These are phyloP conservation scores for Hibiscus syriacus DNA, from an alignment of 345 rosid species.

Conservation along the genomic window DNA sequence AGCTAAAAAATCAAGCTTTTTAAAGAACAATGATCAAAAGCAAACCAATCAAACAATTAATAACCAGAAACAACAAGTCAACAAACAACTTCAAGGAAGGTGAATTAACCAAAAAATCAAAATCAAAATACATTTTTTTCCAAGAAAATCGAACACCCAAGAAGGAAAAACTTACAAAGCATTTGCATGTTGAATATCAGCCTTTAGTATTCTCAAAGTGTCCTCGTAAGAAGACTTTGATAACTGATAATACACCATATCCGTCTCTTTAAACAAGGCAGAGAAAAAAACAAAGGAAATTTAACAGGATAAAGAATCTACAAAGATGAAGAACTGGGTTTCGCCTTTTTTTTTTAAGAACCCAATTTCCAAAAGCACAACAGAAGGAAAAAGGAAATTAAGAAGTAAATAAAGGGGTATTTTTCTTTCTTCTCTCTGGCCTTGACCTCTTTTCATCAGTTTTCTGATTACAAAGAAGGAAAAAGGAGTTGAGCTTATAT, in stretches of 20 bases:
- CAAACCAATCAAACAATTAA: constrained; percentile 1
- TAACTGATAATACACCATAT: constrained; percentile 16
- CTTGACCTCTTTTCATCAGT: constrained; percentile 12
- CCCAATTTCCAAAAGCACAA: constrained; percentile 14
- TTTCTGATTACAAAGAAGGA: constrained; percentile 3
- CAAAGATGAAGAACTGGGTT: constrained; percentile 7
- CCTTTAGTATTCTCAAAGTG: constrained; percentile 35
- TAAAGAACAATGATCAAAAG: constrained; percentile 4
- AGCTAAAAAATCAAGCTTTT: background rate
- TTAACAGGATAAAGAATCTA: background rate
- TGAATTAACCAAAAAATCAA: background rate
- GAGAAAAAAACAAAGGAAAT: constrained; percentile 3
- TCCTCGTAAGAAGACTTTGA: constrained; percentile 31
- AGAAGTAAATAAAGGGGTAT: background rate
- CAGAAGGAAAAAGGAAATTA: background rate
- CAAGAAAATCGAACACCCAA: background rate
- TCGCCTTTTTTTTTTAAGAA: constrained; percentile 1
- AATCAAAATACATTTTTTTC: background rate
- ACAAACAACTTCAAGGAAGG: constrained; percentile 6
- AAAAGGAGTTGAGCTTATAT: too few relatives aligned
- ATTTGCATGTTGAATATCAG: constrained; percentile 45
- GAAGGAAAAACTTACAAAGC: constrained; percentile 27
- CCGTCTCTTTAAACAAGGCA: constrained; percentile 13
- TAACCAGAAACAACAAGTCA: background rate
- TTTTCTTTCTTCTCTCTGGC: constrained; percentile 2